These are phyloP conservation scores for Nemania abortiva DNA, from an alignment of 2,329 filamentous ascomycete species.

Conservation along the genomic window DNA sequence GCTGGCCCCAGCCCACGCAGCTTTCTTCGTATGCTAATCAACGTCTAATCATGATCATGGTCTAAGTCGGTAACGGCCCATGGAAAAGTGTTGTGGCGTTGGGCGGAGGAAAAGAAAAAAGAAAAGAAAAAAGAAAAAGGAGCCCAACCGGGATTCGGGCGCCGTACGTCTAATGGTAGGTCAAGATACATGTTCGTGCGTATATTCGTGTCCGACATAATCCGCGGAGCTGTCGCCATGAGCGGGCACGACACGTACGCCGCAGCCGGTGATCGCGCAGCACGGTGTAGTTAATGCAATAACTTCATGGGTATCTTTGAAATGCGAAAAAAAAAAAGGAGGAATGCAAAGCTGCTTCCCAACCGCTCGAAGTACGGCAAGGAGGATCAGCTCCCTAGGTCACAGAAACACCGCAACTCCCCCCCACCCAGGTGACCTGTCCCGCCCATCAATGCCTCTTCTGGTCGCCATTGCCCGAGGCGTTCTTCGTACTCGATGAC, in stretches of 20 bases:
- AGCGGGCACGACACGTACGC: not conserved
- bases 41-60: slow-evolving; percentile 38
- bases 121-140: not conserved
- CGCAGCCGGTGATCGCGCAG: not conserved
- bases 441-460: slow-evolving; percentile 42
- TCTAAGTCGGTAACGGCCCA: slow-evolving; percentile 15
- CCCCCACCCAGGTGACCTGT: not conserved
- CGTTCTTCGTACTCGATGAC: slow-evolving; percentile 39
- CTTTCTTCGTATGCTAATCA: slow-evolving; percentile 22
- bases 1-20: not conserved
- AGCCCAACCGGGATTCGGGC: not conserved
- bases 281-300: slow-evolving; percentile 36
- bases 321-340: not conserved
- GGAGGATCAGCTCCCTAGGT: not conserved
- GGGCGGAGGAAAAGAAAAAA: not conserved
- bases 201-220: slow-evolving; percentile 17
- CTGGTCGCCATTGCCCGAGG: slow-evolving; percentile 41
- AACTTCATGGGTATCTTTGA: slow-evolving; percentile 48
- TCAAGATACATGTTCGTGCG: slow-evolving; percentile 18
- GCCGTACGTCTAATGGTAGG: slow-evolving; percentile 22
- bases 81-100: not conserved
- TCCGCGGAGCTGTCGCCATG: slow-evolving; percentile 7
- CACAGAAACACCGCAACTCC: not conserved
- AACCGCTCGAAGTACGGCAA: not conserved
- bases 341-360: slow-evolving; percentile 30